Base-by-base conservation (phyloP, 1,284 basidiomycete genomes). In the Boletus smithii region DNA sequence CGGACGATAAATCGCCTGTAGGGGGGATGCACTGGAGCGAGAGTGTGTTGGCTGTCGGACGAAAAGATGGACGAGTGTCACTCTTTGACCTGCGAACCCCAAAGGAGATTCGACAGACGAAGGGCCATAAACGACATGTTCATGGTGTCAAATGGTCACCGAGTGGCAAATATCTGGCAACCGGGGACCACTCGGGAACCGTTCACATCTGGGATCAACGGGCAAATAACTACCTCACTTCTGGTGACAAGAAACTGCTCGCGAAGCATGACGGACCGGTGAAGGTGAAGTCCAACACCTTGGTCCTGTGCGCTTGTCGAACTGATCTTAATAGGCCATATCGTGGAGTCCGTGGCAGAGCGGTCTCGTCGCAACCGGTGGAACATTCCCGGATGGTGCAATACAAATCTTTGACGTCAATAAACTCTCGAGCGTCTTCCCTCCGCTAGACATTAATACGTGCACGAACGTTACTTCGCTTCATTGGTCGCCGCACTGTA, bases 341-440 rank as follows among this genome's bases (percentile, higher is more conserved):
- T 82, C 89, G 0, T 98, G 94, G 91, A 92, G 87, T 62, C 92
- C 93, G 0, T 95, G 92, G 91, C 84, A 91, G 58, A 73, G 80
- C 1, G 88, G 85, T 55, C 71, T 94, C 5, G 77, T 97, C 18
- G 91, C 91, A 1, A 87, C 89, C 0, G 95, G 92, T 5, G 92
- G 93, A 49, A 79, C 80, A 0, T 79, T 79, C 7, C 73, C 76
- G 8, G 83, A 86, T 51, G 88, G 91, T 33, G 81, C 80, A n/a
- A 82, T 95, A 54, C 86, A 88, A 41, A 76, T 92, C 33, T 94
- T 90, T 85, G 76, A 75, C 48, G 61, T 80, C 48, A 74, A 75
- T 44, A 66, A 72, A 18, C 71, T 75, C 14, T 71, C 75, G 1
- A 67, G 71, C 3, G 50, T 46, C 30, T 51, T 2, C 20, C 58